phyloP scores from a whole-genome alignment of 1,139 yeast genomes.

The Yamadazyma conglobata region DNA sequence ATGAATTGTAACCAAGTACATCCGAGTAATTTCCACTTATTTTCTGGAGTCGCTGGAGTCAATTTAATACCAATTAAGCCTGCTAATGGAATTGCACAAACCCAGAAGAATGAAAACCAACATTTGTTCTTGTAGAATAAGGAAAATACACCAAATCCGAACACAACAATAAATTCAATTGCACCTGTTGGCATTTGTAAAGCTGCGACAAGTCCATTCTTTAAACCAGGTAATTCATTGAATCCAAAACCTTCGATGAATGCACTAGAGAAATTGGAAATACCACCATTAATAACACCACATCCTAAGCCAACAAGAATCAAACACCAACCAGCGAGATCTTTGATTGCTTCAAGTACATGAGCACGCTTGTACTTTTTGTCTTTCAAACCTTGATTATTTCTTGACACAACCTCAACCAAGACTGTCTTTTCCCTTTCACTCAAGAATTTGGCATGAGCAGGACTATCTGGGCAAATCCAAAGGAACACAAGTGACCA shows the following conservation, averaged over 20 bases:
- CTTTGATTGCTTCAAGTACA: slow-evolving; percentile 22
- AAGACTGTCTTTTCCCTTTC: slow-evolving; percentile 33
- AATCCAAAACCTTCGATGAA: slow-evolving; percentile 27
- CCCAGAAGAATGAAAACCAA: slow-evolving; percentile 16
- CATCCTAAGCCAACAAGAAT: slow-evolving; percentile 22
- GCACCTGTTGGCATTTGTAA: slow-evolving; percentile 32
- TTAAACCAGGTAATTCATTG: slow-evolving; percentile 15
- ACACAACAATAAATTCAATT: slow-evolving; percentile 29
- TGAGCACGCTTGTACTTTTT: slow-evolving; percentile 19
- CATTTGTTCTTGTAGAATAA: slow-evolving; percentile 19
- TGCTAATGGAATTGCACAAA: slow-evolving; percentile 21
- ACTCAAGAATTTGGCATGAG: slow-evolving; percentile 33
- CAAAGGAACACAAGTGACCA: slow-evolving; percentile 23
- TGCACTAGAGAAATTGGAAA: slow-evolving; percentile 25
- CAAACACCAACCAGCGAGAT: slow-evolving; percentile 26
- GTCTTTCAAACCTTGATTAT: slow-evolving; percentile 26
- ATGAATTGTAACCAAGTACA: slow-evolving; percentile 36
- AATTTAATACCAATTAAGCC: slow-evolving; percentile 24
- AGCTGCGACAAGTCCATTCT: slow-evolving; percentile 17
- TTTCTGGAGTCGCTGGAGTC: slow-evolving; percentile 13
- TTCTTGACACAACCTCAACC: slow-evolving; percentile 21
- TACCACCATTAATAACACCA: slow-evolving; percentile 29
- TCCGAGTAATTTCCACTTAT: slow-evolving; percentile 25
- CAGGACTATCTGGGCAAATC: slow-evolving; percentile 42
- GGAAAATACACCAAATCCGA: slow-evolving; percentile 22